Evolutionary conservation across 2,329 filamentous ascomycete genomes (phyloP), one percentile per base, ranked within the genome.

Genomic region (Ascochyta lentis): DNA sequence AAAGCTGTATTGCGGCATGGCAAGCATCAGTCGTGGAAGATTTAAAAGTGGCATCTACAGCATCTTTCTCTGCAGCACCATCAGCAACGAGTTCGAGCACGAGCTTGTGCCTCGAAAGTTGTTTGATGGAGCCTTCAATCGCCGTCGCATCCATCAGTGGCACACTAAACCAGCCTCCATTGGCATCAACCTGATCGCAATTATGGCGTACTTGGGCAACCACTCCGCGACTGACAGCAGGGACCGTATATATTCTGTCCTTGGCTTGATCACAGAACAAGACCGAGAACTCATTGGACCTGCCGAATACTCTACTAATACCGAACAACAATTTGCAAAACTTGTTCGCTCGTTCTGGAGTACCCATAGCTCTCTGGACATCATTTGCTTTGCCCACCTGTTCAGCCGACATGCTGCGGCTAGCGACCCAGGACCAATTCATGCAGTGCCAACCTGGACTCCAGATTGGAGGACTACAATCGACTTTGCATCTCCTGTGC

Each of bases 11-110:
- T 71, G 69, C 15, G 68, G 70, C 1, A 19, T 13, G 19, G 41
- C 44, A 16, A 62, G 60, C 34, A 70, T 72, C 24, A 64, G 51
- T 24, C 63, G 68, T 22, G 58, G 65, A 4, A 65, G 63, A 15
- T 67, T 71, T 58, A 71, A 70, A 26, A 63, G 60, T 13, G 68
- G 68, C 0, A 65, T 72, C 43, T 72, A 72, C 59, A 65, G 63
- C 41, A 71, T 72, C 15, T 67, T 70, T 24, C 57, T 69, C 3
- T 66, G 63, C 47, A 67, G 64, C 37, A 64, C 59, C 4, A 59
- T 62, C 34, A 60, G 55, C 15, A 59, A 49, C 8, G 67, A 67
- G 0, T 65, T 69, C 22, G 63, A 65, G 41, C 60, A 67, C 39
- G 60, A 67, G 23, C 56, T 70, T 9, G 59, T 72, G 1, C 68